These are phyloP conservation scores for Periconia sp. DNA, from an alignment of 2,329 filamentous ascomycete genomes.

Conservation along the genomic window DNA sequence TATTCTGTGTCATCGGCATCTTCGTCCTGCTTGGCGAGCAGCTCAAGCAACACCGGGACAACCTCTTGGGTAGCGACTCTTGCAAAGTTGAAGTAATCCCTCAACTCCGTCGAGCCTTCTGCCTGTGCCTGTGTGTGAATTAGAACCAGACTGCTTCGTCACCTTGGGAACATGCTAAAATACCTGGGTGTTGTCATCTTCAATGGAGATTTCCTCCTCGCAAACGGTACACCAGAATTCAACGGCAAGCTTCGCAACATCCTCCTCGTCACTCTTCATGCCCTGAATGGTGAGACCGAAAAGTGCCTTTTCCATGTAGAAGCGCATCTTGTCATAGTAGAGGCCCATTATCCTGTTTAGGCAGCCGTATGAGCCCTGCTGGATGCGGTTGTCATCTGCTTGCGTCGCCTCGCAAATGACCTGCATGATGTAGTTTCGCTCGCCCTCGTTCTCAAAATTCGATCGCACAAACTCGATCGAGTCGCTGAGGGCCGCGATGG, in stretches of 20 bases:
- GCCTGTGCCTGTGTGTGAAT: constrained; percentile 55
- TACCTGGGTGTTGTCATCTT: constrained; percentile 91
- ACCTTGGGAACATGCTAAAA: constrained; percentile 16
- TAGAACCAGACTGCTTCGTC: constrained; percentile 25
- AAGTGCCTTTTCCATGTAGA: constrained; percentile 99
- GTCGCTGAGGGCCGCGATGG: constrained; percentile 92
- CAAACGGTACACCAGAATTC: constrained; percentile 99
- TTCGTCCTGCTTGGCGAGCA: constrained; percentile 97
- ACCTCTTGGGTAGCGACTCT: constrained; percentile 92
- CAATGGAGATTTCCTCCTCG: constrained; percentile 96
- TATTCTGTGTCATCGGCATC: constrained; percentile 97
- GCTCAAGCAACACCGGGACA: constrained; percentile 84
- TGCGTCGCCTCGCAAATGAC: constrained; percentile 99
- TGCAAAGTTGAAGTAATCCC: constrained; percentile 95
- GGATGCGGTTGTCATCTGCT: constrained; percentile 86
- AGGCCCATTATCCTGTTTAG: constrained; percentile 98
- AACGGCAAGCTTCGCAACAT: constrained; percentile 96
- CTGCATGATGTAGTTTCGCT: constrained; percentile 99
- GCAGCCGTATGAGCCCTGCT: constrained; percentile 95
- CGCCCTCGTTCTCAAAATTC: constrained; percentile 99
- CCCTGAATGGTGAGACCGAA: constrained; percentile 97
- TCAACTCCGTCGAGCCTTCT: constrained; percentile 81
- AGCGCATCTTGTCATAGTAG: constrained; percentile 99
- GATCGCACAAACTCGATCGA: constrained; percentile 96
- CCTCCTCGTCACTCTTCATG: constrained; percentile 98